Percentiles rank a stretch among this genome's conserved stretches.
Conservation (phyloP, 176 grass and related monocot genomes). For the Pontederia crassipes region DNA sequence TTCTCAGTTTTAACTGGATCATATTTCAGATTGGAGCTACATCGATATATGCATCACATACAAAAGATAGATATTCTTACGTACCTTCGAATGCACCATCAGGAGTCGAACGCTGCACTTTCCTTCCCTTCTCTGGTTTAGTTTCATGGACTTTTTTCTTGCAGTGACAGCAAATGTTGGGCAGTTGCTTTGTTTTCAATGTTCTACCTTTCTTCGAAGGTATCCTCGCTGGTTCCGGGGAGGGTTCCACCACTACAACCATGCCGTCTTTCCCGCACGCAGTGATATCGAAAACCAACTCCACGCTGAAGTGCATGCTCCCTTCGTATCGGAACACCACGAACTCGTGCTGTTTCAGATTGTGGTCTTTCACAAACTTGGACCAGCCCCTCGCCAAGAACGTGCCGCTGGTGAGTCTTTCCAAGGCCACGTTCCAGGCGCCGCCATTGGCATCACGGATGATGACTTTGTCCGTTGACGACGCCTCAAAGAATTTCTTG, state of each 20-base stretch:
- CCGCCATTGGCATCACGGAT: slow-evolving; percentile 61
- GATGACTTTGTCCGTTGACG: slow-evolving; percentile 31
- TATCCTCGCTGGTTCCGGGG: too few relatives aligned
- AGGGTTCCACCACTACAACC: background rate
- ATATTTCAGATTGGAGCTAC: too few relatives aligned
- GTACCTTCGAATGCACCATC: too few relatives aligned
- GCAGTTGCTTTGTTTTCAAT: too few relatives aligned
- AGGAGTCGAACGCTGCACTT: too few relatives aligned
- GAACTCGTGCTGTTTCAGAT: slow-evolving; percentile 49
- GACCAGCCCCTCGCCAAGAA: slow-evolving; percentile 65
- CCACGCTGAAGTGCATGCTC: slow-evolving; percentile 38
- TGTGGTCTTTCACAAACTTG: slow-evolving; percentile 55
- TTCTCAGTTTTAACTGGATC: too few relatives aligned
- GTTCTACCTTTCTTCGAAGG: too few relatives aligned
- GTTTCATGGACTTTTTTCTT: too few relatives aligned
- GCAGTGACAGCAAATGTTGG: too few relatives aligned
- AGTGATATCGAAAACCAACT: slow-evolving; percentile 43
- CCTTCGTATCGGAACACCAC: slow-evolving; percentile 46
- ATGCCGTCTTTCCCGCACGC: slow-evolving; percentile 40
- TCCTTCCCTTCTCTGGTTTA: too few relatives aligned
- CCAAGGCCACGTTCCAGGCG: slow-evolving; percentile 49
- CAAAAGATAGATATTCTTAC: too few relatives aligned
- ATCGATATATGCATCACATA: too few relatives aligned
- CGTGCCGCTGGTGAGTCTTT: slow-evolving; percentile 31
- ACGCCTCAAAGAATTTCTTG: slow-evolving; percentile 50